Percentiles rank a stretch among this genome's conserved stretches.
These are phyloP conservation scores for Diaporthe ilicicola DNA, from an alignment of 2,329 filamentous ascomycete species.

Conservation along the genomic window DNA sequence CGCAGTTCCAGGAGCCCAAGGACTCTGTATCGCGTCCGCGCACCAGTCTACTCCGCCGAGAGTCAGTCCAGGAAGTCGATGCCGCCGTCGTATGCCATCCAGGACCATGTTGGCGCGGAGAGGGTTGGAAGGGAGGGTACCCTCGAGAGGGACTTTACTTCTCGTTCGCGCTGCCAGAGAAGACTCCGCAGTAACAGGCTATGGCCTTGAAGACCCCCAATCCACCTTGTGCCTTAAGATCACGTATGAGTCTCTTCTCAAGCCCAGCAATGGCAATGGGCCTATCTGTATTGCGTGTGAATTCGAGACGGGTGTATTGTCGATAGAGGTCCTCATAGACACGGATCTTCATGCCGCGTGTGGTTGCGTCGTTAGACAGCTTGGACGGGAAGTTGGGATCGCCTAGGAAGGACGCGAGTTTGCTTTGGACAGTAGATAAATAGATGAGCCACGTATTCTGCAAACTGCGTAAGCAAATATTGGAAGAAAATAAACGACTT, in stretches of 20 bases:
- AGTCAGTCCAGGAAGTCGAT: constrained; percentile 41
- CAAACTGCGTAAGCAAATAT: not conserved
- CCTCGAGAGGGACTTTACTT: not conserved
- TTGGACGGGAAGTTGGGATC: constrained; percentile 40
- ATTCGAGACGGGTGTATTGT: constrained; percentile 41
- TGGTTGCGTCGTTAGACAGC: not conserved
- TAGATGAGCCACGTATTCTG: not conserved
- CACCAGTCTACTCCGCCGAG: constrained; percentile 33
- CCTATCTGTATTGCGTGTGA: constrained; percentile 37
- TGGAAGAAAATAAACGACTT: constrained; percentile 26
- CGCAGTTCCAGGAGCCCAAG: not conserved
- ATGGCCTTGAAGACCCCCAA: constrained; percentile 43
- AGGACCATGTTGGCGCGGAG: constrained; percentile 44
- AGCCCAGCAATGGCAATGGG: constrained; percentile 44
- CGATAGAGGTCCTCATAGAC: constrained; percentile 38
- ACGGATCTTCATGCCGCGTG: constrained; percentile 35
- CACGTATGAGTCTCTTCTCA: constrained; percentile 37
- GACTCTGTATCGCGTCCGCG: not conserved
- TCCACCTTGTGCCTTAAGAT: constrained; percentile 37
- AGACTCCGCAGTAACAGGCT: constrained; percentile 40
- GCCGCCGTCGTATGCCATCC: constrained; percentile 45
- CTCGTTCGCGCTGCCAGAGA: constrained; percentile 39
- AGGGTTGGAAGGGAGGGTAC: constrained; percentile 13
- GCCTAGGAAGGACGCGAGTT: constrained; percentile 37
- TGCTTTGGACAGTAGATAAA: not conserved